Base-by-base conservation (phyloP, 139 green algal genomes). In the Chlorella sp. region DNA sequence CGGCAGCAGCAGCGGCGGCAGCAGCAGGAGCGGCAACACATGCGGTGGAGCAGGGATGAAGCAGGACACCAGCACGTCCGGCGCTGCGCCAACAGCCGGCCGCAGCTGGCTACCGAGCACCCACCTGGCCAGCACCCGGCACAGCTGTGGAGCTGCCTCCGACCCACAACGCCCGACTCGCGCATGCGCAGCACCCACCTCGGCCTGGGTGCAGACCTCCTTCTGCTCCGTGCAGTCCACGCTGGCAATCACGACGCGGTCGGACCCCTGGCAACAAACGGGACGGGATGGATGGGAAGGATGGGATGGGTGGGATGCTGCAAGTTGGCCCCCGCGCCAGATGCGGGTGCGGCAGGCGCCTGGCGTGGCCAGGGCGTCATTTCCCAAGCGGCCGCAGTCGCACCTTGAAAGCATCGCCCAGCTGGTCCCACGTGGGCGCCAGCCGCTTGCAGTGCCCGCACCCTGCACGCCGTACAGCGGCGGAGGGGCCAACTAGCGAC, bases 201-300 rank as follows among this genome's bases (percentile, higher is more conserved):
- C 78, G 51, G 69, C 70, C n/a, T 86, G 84, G 44, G 69, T 84
- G 77, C 87, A 90, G 14, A 90, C 28, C 5, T 64, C 69, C 67
- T 78, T 73, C 34, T 90, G 32, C 54, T 83, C 48, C 30, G 87
- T 90, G 70, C 87, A 90, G 56, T 90, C 87, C 36, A 90, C 87
- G 24, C 30, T 62, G 30, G 77, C 78, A 41, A 90, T 82, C 17
- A 20, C 58, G 3, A 83, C 32, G 38, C 70, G 76, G n/a, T 86
- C 60, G 34, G 44, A 73, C 32, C 22, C 69, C 51, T 60, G 16
- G 46, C 46, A 11, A 11, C 46, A 54, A n/a, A n/a, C n/a, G n/a
- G n/a, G n/a, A n/a, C n/a, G n/a, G n/a, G n/a, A n/a, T n/a, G n/a
- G n/a, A n/a, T n/a, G n/a, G n/a, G n/a, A n/a, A n/a, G n/a, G n/a